These are phyloP conservation scores for Zygotorulaspora florentina DNA, from an alignment of 805 yeast species.

Conservation along the genomic window DNA sequence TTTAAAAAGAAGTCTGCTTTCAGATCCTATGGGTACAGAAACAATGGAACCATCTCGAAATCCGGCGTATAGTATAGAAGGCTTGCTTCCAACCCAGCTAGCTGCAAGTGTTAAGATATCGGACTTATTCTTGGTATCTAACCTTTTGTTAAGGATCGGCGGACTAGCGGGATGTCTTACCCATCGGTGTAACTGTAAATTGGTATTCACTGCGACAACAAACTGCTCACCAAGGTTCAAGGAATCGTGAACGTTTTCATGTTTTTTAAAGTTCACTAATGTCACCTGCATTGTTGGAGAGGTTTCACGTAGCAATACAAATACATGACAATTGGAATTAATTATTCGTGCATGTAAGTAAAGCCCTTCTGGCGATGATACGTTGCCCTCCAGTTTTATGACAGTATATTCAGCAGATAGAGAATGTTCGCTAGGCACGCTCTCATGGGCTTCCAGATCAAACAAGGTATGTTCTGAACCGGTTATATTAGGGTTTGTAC, in stretches of 20 bases:
- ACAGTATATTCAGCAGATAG: background rate
- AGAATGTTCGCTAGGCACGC: background rate
- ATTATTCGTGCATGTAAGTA: conserved; percentile 7
- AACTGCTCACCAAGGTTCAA: conserved; percentile 7
- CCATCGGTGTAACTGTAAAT: conserved; percentile 4
- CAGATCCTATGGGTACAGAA: conserved; percentile 3
- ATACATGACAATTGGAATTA: conserved; percentile 3
- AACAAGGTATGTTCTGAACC: background rate
- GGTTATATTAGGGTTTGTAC: background rate
- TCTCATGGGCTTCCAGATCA: background rate
- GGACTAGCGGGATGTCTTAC: background rate
- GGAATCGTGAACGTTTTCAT: conserved; percentile 10
- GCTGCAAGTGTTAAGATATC: conserved; percentile 14
- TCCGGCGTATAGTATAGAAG: conserved; percentile 10
- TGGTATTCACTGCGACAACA: conserved; percentile 8
- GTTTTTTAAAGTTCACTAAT: background rate
- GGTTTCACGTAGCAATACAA: background rate
- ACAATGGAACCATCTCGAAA: conserved; percentile 8
- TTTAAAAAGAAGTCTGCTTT: conserved; percentile 1
- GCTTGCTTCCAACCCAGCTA: background rate
- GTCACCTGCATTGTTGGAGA: background rate
- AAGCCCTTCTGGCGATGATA: background rate
- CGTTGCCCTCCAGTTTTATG: conserved; percentile 2
- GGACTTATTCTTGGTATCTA: conserved; percentile 9
- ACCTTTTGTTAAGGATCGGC: background rate